These are phyloP conservation scores for Cladophialophora chaetospira DNA, from an alignment of 2,329 filamentous ascomycete species.

Conservation along the genomic window DNA sequence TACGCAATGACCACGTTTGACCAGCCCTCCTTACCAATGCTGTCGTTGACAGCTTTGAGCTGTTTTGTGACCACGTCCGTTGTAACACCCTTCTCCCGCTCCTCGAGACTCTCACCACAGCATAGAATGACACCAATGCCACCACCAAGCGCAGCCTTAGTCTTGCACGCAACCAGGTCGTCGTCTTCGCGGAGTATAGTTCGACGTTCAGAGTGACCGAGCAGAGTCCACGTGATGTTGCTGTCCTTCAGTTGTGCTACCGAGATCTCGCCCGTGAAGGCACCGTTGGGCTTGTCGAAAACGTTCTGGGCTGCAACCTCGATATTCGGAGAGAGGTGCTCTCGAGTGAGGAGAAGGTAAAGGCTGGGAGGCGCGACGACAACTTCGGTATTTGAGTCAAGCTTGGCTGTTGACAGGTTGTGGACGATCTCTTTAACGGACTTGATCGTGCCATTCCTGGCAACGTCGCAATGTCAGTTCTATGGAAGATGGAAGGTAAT, in stretches of 20 bases:
- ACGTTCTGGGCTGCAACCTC: constrained; percentile 95
- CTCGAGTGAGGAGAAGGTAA: constrained; percentile 85
- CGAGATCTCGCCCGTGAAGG: constrained; percentile 95
- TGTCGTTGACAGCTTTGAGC: constrained; percentile 76
- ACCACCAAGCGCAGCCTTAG: constrained; percentile 85
- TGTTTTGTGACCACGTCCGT: constrained; percentile 72
- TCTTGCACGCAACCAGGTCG: constrained; percentile 86
- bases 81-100: constrained; percentile 37
- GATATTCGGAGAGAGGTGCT: constrained; percentile 72
- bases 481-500: no score
- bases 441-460: constrained; percentile 91
- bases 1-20: constrained; percentile 94
- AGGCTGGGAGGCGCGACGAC: constrained; percentile 88
- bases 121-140: constrained; percentile 93
- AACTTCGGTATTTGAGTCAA: constrained; percentile 67
- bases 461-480: no score
- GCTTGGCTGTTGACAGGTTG: constrained; percentile 79
- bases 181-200: constrained; percentile 86
- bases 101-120: constrained; percentile 90
- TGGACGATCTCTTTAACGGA: constrained; percentile 88
- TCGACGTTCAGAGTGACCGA: constrained; percentile 94
- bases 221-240: constrained; percentile 84
- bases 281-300: constrained; percentile 94
- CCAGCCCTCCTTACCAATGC: constrained; percentile 73
- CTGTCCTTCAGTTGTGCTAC: constrained; percentile 87